phyloP scores from a whole-genome alignment of 257 asterid genomes.

The Gardenia jasminoides region DNA sequence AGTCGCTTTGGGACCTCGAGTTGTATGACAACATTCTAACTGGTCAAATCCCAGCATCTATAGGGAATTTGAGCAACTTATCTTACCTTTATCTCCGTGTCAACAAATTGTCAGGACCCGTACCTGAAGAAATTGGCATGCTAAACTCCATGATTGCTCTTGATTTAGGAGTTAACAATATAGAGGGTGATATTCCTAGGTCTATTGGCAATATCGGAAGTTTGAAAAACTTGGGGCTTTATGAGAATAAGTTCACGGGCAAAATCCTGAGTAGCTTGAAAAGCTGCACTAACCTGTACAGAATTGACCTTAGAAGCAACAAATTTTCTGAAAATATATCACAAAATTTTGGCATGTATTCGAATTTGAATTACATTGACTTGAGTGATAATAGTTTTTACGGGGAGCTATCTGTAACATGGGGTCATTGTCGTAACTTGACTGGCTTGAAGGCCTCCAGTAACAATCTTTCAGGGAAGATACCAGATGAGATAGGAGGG shows the following conservation, averaged over 20 bases:
- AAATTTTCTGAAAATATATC: constrained; percentile 30
- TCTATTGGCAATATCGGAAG: constrained; percentile 29
- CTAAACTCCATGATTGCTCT: constrained; percentile 19
- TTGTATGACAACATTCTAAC: neutral
- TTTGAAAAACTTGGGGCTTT: constrained; percentile 1
- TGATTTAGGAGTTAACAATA: constrained; percentile 19
- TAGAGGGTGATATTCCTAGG: constrained; percentile 25
- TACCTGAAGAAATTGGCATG: constrained; percentile 21
- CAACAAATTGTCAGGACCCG: neutral
- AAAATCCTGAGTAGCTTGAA: constrained; percentile 27
- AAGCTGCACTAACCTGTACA: constrained; percentile 28
- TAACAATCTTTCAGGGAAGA: constrained; percentile 29
- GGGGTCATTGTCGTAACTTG: constrained; percentile 28
- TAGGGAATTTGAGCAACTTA: constrained; percentile 12
- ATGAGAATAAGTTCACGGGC: constrained; percentile 19
- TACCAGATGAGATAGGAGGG: constrained; percentile 28
- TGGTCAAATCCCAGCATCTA: constrained; percentile 16
- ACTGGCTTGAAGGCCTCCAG: constrained; percentile 28
- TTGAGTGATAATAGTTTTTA: constrained; percentile 32
- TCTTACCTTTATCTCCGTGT: neutral
- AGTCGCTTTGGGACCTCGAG: neutral
- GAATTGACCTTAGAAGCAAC: constrained; percentile 32
- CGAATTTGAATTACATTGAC: constrained; percentile 29
- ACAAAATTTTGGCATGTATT: constrained; percentile 33
- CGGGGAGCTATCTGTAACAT: constrained; percentile 34